phyloP scores from a whole-genome alignment of 768 basidiomycete genomes.

The Hydnomerulius pinastri region DNA sequence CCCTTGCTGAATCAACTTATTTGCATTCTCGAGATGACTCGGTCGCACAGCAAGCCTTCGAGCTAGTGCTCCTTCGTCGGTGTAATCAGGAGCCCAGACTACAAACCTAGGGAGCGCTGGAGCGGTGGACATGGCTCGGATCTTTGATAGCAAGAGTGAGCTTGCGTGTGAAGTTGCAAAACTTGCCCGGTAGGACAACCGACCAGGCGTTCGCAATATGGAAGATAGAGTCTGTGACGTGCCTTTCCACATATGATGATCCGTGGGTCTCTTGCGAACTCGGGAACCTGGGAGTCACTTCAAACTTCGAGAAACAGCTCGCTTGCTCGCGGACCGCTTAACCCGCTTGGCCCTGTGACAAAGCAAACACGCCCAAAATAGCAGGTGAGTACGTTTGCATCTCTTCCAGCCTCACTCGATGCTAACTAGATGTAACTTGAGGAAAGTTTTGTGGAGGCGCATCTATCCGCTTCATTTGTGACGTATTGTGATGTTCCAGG shows the following conservation, averaged over 20 bases:
- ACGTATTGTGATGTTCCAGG: no score
- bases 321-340: no score
- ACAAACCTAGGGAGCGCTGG: slow-evolving; percentile 40
- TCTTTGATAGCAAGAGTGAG: not conserved
- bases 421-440: not conserved
- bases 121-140: slow-evolving; percentile 17
- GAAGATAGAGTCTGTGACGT: no score
- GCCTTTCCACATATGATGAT: no score
- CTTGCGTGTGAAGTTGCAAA: not conserved
- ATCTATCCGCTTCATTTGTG: no score
- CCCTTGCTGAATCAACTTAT: slow-evolving; percentile 38
- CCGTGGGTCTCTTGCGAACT: no score
- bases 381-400: slow-evolving; percentile 14
- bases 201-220: not conserved
- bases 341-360: no score
- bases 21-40: slow-evolving; percentile 49
- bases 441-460: no score
- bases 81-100: slow-evolving; percentile 68
- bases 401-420: not conserved
- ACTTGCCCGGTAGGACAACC: not conserved
- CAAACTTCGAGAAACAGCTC: no score
- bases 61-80: slow-evolving; percentile 53
- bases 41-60: slow-evolving; percentile 54
- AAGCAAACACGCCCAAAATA: not conserved
- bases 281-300: no score